Evolutionary conservation across 306 rosid species (phyloP), one percentile per base, ranked within the genome.

Genomic region (Vigna hirtella): DNA sequence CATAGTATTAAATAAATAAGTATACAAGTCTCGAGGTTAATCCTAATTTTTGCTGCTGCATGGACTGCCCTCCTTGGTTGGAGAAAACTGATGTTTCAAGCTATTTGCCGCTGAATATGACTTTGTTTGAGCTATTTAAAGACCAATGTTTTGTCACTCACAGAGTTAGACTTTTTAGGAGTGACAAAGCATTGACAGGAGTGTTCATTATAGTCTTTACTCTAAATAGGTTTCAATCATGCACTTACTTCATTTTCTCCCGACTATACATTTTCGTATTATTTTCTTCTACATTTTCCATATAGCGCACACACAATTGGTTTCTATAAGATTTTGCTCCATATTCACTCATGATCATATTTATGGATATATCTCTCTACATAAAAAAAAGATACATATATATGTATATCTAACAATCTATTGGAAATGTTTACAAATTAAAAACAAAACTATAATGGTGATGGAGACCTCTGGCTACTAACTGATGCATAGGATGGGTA

Each of bases 281-380:
- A 4, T 30, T 4, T 30, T 30, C 57, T 64, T 76, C 72, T 62
- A 62, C 28, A 24, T 51, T 45, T 71, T 17, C 69, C 12, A 48
- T 64, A 8, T 38, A 22, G 30, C 32, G 45, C 48, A 10, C 66
- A 53, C 53, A 9, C 6, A 66, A 51, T 36, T 62, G 42, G 24
- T 18, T 71, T 24, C 53, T 34, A 14, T 52, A n/a, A 32, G 17
- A 59, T 78, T 58, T 61, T 52, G 43, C 70, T 45, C 65, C 45
- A 62, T 79, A n/a, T 43, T 57, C 58, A 30, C 20, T 12, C 30
- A 24, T 30, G 59, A 32, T 61, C 61, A 51, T 57, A 56, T 50
- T 61, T 28, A 49, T 65, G 32, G 38, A 43, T 53, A 40, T 53
- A 22, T 57, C 18, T 52, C 16, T 16, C 77, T 30, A 17, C n/a